phyloP scores from a whole-genome alignment of 1,284 basidiomycete species.

The Trichosporon inkin region DNA sequence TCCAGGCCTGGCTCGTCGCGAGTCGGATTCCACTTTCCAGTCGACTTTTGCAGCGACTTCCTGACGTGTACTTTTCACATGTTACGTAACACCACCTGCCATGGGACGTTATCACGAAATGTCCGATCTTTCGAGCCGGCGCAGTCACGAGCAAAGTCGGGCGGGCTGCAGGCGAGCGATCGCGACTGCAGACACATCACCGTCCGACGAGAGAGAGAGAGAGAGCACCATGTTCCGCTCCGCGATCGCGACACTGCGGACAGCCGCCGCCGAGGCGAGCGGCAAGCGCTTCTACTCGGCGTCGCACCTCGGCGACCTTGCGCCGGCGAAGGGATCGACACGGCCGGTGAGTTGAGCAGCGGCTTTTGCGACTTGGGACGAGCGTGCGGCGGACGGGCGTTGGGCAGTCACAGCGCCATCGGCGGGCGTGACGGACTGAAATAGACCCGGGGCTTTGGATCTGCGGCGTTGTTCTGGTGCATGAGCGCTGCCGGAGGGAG shows the following conservation, averaged over 20 bases:
- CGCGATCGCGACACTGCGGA: neutral
- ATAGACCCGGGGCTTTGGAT: too few relatives aligned
- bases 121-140: neutral
- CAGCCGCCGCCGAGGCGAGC: neutral
- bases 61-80: neutral
- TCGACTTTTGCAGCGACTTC: neutral
- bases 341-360: constrained; percentile 28
- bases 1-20: neutral
- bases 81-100: neutral
- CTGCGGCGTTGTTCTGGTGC: too few relatives aligned
- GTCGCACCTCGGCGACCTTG: constrained; percentile 34
- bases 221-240: neutral
- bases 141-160: neutral
- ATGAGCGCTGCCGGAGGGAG: too few relatives aligned
- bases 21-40: neutral
- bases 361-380: neutral
- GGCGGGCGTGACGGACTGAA: too few relatives aligned
- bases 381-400: too few relatives aligned
- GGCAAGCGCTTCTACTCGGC: constrained; percentile 2
- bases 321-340: constrained; percentile 40
- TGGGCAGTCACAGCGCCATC: too few relatives aligned
- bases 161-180: neutral
- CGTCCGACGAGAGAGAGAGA: too few relatives aligned
- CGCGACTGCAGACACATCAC: neutral
- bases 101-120: neutral